Percentiles rank a stretch among this genome's conserved stretches.
Conservation (phyloP, 192 early-diverging fungal species). For the Allomyces javanicus region DNA sequence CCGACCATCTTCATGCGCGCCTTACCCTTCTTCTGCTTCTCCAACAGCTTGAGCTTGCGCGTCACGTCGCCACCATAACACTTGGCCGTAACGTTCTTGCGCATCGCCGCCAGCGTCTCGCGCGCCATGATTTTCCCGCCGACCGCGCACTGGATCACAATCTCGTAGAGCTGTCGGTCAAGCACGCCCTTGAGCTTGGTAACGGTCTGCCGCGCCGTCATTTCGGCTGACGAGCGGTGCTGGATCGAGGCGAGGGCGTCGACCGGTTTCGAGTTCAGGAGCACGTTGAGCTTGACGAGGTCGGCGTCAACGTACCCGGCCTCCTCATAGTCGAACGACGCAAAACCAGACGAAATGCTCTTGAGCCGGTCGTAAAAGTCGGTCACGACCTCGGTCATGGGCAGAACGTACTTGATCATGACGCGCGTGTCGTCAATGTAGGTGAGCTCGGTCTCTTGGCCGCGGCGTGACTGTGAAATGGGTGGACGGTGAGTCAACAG, state of each 20-base stretch:
- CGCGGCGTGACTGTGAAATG: constrained; percentile 37
- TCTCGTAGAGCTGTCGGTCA: constrained; percentile 13
- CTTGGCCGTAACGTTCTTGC: constrained; percentile 5
- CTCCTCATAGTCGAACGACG: constrained; percentile 91
- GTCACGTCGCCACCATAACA: constrained; percentile 5
- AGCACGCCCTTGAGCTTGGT: constrained; percentile 65
- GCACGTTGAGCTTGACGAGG: constrained; percentile 78
- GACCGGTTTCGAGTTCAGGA: constrained; percentile 76
- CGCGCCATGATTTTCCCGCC: constrained; percentile 5
- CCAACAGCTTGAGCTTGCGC: constrained; percentile 6
- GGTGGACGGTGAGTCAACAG: background rate
- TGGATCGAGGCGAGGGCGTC: constrained; percentile 81
- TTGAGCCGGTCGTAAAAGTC: constrained; percentile 94
- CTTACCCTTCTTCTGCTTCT: constrained; percentile 6
- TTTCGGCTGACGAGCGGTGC: constrained; percentile 47
- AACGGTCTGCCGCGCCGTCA: constrained; percentile 62
- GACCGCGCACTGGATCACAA: constrained; percentile 4
- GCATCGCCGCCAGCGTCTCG: constrained; percentile 4
- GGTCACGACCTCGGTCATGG: constrained; percentile 80
- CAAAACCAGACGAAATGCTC: constrained; percentile 73
- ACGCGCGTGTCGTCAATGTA: constrained; percentile 71
- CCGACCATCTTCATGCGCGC: constrained; percentile 3
- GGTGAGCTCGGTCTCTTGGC: constrained; percentile 68
- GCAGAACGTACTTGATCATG: constrained; percentile 67
- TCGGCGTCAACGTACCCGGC: constrained; percentile 64